Evolutionary conservation across 164 flowering plant species (phyloP).

Genomic region (Kingdonia uniflora): DNA sequence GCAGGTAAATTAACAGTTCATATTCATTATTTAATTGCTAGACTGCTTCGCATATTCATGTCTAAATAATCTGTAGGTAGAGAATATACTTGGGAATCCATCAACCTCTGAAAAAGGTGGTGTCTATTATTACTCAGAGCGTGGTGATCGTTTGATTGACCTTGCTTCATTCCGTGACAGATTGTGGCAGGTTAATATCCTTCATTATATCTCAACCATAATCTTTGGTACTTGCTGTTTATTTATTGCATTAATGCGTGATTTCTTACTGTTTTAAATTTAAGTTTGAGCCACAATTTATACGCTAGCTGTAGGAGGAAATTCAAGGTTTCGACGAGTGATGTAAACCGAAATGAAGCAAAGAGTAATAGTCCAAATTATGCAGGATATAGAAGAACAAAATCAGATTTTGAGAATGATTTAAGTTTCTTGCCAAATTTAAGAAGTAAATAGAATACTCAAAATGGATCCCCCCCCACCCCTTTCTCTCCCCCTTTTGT

Average conservation of each 20-base stretch:
- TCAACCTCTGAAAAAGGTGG: constrained; percentile 63
- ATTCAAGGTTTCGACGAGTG: no score
- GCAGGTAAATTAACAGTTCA: constrained; percentile 33
- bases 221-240: neutral
- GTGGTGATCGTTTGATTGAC: constrained; percentile 91
- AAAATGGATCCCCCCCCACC: no score
- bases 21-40: neutral
- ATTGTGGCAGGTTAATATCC: constrained; percentile 80
- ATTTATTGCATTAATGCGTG: neutral
- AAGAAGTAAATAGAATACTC: no score
- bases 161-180: constrained; percentile 72
- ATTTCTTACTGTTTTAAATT: no score
- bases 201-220: neutral
- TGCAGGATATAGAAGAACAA: no score
- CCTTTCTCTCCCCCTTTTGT: no score
- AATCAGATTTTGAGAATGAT: no score
- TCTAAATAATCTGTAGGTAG: constrained; percentile 32
- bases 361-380: no score
- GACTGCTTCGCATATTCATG: neutral
- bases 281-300: no score
- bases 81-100: constrained; percentile 64
- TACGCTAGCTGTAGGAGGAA: no score
- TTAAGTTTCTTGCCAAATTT: no score
- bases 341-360: no score
- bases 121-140: constrained; percentile 78